phyloP scores from a whole-genome alignment of 371 early-diverging fungal species.

The Catenaria anguillulae region DNA sequence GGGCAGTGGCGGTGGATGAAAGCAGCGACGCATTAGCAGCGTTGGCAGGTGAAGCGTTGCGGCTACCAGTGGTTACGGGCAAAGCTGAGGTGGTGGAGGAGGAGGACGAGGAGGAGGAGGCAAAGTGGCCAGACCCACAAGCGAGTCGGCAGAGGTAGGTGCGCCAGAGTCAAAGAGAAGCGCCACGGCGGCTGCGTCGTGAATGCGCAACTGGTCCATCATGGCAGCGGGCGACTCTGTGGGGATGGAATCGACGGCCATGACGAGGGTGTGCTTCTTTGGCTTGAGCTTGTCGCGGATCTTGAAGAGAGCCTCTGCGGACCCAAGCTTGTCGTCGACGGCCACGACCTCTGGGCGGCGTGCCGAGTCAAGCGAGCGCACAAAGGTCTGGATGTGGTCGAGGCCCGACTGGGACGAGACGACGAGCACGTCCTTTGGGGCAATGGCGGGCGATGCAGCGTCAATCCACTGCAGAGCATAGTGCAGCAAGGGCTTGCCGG shows the following conservation, averaged over 20 bases:
- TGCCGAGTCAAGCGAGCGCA: slow-evolving; percentile 49
- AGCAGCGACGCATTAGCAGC: too few species aligned
- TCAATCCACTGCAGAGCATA: slow-evolving; percentile 87
- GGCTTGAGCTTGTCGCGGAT: slow-evolving; percentile 54
- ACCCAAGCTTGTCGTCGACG: slow-evolving; percentile 57
- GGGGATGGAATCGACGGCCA: slow-evolving; percentile 75
- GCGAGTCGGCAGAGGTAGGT: background rate
- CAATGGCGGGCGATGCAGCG: slow-evolving; percentile 13
- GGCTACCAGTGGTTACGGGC: too few species aligned
- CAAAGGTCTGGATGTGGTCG: slow-evolving; percentile 48
- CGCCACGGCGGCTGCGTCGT: slow-evolving; percentile 58
- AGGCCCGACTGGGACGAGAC: slow-evolving; percentile 41
- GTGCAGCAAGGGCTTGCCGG: slow-evolving; percentile 80
- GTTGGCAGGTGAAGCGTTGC: too few species aligned
- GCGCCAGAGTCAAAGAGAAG: slow-evolving; percentile 58
- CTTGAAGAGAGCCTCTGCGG: slow-evolving; percentile 68
- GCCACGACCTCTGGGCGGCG: slow-evolving; percentile 39
- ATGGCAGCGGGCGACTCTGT: slow-evolving; percentile 64
- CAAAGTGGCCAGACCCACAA: background rate
- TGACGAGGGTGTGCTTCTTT: slow-evolving; percentile 59
- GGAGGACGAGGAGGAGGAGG: background rate
- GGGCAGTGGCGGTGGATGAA: too few species aligned
- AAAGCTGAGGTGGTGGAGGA: too few species aligned
- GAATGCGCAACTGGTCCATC: slow-evolving; percentile 60
- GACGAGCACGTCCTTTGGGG: slow-evolving; percentile 55